Percentiles rank a stretch among this genome's conserved stretches.
Evolutionary conservation across 2,329 filamentous ascomycete genomes (phyloP).

Genomic region (Monilinia vaccinii-corymbosi): DNA sequence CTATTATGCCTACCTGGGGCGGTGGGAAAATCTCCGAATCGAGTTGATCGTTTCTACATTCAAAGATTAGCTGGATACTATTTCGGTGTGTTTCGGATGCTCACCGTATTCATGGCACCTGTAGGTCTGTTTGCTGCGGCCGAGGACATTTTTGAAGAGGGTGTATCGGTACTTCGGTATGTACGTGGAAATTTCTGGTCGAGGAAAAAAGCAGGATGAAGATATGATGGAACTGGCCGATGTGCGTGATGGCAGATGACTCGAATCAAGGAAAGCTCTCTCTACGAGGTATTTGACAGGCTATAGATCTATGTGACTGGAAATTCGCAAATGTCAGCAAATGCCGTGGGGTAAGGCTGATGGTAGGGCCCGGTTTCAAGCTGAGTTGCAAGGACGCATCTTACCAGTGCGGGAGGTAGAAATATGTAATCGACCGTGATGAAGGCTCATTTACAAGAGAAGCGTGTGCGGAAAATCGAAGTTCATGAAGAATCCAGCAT

Average conservation of each 20-base stretch:
- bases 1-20: constrained; percentile 23
- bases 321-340: constrained; percentile 27
- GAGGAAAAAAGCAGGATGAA: constrained; percentile 12
- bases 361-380: constrained; percentile 18
- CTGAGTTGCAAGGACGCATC: constrained; percentile 21
- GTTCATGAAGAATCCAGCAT: constrained; percentile 26
- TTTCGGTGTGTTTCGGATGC: constrained; percentile 29
- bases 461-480: constrained; percentile 16
- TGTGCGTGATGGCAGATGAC: constrained; percentile 15
- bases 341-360: constrained; percentile 27
- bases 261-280: constrained; percentile 20
- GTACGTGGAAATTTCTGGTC: constrained; percentile 11
- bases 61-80: constrained; percentile 19
- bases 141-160: constrained; percentile 29
- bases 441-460: constrained; percentile 30
- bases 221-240: constrained; percentile 17
- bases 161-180: constrained; percentile 28
- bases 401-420: constrained; percentile 24
- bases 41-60: constrained; percentile 25
- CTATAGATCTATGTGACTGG: constrained; percentile 30
- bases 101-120: constrained; percentile 33
- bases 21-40: constrained; percentile 34
- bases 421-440: constrained; percentile 28
- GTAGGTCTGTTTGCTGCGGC: constrained; percentile 29
- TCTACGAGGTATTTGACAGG: constrained; percentile 27